Base-by-base conservation (phyloP, 805 yeast species). In the Starmerella apicola region DNA sequence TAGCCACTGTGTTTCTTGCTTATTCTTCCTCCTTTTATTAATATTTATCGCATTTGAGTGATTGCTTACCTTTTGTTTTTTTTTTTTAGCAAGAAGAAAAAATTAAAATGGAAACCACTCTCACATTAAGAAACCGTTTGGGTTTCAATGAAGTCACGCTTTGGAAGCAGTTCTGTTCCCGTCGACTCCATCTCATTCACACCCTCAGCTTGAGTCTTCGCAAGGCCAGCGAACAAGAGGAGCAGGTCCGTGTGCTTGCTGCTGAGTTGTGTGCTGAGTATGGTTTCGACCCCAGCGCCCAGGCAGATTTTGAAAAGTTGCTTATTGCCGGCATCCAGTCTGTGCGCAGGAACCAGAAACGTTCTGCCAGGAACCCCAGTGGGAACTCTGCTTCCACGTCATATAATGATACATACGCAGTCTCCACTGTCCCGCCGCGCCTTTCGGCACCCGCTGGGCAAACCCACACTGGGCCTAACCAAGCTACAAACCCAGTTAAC, bases 281-380 rank as follows among this genome's bases (percentile, higher is more conserved):
- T 52, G 73, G 75, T 4, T 86, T 76, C 56, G 71, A 78, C 2
- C 61, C 60, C 2, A 69, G 67, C 5, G 67, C 74, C 12, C 61
- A 75, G 21, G 59, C 65, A 1, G 97, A 91, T 49, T 88, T 88
- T 56, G 94, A 85, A 58, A 81, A 79, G 57, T 67, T 88, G 26
- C 96, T 91, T 0, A 66, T 94, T 27, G 93, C 95, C 8, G 97
- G 95, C 1, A 78, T 88, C 21, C 98, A 88, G 60, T 78, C 93
- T 37, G 96, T 82, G 1, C 65, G 97, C 46, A 66, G 98, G 49
- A 88, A 88, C 58, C 68, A 94, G 44, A 48, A 48, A 23, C 46
- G 51, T 5, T 41, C 47, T 10, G 41, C 45, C 13, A 35, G 51
- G 8, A 41, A 48, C 33, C 44, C 39, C 19, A 30, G 34, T 26